Percentiles rank a stretch among this genome's conserved stretches.
Evolutionary conservation across 306 rosid species (phyloP).

Genomic region (Hylodesmum podocarpum): DNA sequence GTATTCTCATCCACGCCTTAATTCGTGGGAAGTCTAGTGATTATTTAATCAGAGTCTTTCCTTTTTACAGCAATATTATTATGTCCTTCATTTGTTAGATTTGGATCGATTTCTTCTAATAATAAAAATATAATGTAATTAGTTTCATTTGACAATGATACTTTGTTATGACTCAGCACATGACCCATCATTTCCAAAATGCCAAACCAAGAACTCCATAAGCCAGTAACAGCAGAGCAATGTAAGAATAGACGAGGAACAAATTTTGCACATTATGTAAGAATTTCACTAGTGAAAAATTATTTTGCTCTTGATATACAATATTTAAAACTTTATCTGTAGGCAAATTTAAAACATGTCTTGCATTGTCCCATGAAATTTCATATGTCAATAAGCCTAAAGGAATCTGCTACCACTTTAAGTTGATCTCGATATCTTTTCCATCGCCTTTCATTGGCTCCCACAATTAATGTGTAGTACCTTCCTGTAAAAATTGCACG

Average conservation of each 20-base stretch:
- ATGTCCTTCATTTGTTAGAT: not conserved
- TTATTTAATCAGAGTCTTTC: not conserved
- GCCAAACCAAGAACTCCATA: not conserved
- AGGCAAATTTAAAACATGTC: not conserved
- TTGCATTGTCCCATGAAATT: not conserved
- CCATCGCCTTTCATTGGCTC: constrained; percentile 92
- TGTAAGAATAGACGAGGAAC: not conserved
- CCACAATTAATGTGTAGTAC: constrained; percentile 80
- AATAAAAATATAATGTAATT: not conserved
- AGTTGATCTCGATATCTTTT: constrained; percentile 70
- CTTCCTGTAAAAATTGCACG: constrained; percentile 54
- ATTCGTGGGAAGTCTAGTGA: not conserved
- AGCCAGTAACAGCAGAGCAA: not conserved
- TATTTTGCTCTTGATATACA: constrained; percentile 9
- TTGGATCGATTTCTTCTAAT: not conserved
- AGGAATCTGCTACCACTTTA: constrained; percentile 93
- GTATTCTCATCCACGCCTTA: not conserved
- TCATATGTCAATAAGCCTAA: constrained; percentile 78
- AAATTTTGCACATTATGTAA: too few relatives aligned
- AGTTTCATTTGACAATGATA: not conserved
- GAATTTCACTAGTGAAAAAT: not conserved
- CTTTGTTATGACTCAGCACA: not conserved
- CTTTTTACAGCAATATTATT: not conserved
- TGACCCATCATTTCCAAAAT: not conserved
- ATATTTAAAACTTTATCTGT: constrained; percentile 9